Conservation (phyloP, 78 protist species). For the Tieghemostelium lacteum region DNA sequence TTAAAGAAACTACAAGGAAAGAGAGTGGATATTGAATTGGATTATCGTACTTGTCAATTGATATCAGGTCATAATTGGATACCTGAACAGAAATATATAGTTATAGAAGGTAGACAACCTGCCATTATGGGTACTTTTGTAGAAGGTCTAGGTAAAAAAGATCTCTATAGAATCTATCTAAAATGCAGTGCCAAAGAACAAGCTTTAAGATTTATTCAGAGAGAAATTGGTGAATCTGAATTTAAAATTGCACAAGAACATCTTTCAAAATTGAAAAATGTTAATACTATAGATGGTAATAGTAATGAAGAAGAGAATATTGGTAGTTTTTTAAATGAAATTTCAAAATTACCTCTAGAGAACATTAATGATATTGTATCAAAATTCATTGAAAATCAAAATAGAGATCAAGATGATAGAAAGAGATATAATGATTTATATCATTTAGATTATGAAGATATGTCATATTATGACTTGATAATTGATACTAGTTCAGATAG, state of each 20-base stretch:
- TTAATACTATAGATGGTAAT: too few species aligned
- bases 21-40: conserved; percentile 55
- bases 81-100: conserved; percentile 5
- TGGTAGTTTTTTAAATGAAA: conserved; percentile 1
- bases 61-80: neutral
- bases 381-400: conserved; percentile 47
- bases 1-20: conserved; percentile 13
- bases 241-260: neutral
- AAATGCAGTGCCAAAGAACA: conserved; percentile 27
- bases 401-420: conserved; percentile 68
- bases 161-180: conserved; percentile 33
- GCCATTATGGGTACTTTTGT: conserved; percentile 25
- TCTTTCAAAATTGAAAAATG: neutral
- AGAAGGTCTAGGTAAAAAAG: neutral
- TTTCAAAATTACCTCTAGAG: conserved; percentile 40
- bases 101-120: conserved; percentile 70
- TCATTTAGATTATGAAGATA: conserved; percentile 58
- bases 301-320: neutral
- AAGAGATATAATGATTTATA: conserved; percentile 58
- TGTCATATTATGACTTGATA: conserved; percentile 26
- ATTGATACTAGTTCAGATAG: conserved; percentile 44
- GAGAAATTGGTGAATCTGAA: conserved; percentile 33
- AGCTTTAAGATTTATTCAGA: conserved; percentile 33
- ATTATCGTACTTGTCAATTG: conserved; percentile 36
- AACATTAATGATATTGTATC: conserved; percentile 2